These are phyloP conservation scores for Ensete ventricosum DNA, from an alignment of 176 grass and related monocot genomes.

Conservation along the genomic window DNA sequence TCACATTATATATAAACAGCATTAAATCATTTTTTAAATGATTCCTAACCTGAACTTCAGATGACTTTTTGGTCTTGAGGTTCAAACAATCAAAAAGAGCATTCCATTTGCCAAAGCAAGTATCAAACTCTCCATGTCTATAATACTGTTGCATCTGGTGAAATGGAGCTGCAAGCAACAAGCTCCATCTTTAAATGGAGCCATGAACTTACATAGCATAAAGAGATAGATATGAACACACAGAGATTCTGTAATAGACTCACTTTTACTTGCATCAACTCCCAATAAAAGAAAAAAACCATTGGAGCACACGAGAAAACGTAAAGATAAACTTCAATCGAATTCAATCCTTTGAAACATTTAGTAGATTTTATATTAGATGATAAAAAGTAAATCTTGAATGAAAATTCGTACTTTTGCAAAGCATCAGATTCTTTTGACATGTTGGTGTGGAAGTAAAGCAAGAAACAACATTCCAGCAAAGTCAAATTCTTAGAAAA, in stretches of 20 bases:
- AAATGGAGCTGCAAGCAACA: conserved; percentile 42
- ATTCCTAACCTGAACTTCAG: conserved; percentile 37
- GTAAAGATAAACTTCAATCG: background rate
- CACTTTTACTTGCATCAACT: background rate
- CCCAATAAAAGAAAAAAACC: background rate
- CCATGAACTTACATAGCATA: background rate
- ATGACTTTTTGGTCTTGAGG: conserved; percentile 48
- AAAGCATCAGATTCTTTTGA: no score
- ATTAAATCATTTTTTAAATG: background rate
- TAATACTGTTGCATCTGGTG: conserved; percentile 89
- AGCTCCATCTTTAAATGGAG: background rate
- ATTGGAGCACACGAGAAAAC: background rate
- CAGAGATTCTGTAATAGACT: background rate
- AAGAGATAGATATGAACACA: background rate
- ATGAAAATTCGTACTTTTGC: no score
- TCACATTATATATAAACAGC: background rate
- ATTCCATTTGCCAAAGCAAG: conserved; percentile 70
- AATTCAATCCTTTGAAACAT: background rate
- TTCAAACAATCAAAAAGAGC: conserved; percentile 62
- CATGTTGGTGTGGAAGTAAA: no score
- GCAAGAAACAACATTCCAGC: no score
- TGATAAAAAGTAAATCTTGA: background rate
- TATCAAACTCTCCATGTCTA: conserved; percentile 63
- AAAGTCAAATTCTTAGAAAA: no score
- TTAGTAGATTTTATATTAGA: background rate